Evolutionary conservation across 2,329 filamentous ascomycete species (phyloP).

Genomic region (Aschersonia sp.): DNA sequence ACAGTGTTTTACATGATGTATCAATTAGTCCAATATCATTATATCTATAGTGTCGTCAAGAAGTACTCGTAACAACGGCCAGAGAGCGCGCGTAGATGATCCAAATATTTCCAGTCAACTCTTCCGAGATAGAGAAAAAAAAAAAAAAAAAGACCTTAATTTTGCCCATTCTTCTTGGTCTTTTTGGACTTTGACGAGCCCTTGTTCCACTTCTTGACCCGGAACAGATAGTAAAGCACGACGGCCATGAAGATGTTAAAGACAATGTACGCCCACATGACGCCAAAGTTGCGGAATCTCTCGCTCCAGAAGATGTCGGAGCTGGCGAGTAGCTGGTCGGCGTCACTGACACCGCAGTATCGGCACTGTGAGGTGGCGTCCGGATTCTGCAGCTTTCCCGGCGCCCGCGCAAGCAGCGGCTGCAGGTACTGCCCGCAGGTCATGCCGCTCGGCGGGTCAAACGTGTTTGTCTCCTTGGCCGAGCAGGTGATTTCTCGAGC

Average conservation of each 20-base stretch:
- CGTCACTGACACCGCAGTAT: conserved; percentile 51
- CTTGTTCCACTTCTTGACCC: conserved; percentile 28
- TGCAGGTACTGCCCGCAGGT: conserved; percentile 52
- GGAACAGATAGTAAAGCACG: conserved; percentile 46
- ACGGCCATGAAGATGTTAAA: conserved; percentile 50
- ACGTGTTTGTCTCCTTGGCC: conserved; percentile 42
- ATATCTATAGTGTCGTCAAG: no score
- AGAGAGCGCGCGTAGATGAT: no score
- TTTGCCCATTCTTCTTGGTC: background rate
- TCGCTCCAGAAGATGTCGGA: conserved; percentile 34
- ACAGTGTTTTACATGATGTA: no score
- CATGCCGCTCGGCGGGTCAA: conserved; percentile 45
- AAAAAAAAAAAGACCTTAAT: background rate
- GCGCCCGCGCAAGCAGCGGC: conserved; percentile 32
- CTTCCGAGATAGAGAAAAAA: no score
- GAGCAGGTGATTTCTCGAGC: conserved; percentile 36
- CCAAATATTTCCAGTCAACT: no score
- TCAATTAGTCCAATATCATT: no score
- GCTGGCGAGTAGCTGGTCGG: conserved; percentile 41
- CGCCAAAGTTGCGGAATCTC: conserved; percentile 55
- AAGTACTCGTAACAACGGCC: no score
- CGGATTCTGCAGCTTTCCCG: conserved; percentile 49
- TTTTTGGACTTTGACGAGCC: background rate
- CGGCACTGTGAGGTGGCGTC: conserved; percentile 40
- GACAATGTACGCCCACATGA: conserved; percentile 51